Conservation (phyloP, 768 basidiomycete genomes). For the Russula sp. region DNA sequence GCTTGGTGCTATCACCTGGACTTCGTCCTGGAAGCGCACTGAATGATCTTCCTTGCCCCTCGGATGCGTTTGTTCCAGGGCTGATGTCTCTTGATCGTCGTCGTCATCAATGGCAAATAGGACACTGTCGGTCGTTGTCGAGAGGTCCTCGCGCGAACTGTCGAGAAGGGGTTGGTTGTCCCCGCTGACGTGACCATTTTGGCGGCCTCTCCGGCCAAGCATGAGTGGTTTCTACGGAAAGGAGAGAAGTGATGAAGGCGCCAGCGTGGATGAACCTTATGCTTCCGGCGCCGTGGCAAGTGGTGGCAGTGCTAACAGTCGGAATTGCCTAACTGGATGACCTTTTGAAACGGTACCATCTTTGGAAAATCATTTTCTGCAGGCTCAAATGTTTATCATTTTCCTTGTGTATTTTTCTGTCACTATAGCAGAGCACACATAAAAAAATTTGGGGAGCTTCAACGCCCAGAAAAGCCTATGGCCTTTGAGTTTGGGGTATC, state of each 20-base stretch:
- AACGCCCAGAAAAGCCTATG: no score
- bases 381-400: no score
- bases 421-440: no score
- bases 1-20: constrained; percentile 61
- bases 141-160: constrained; percentile 34
- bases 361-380: no score
- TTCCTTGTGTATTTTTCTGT: no score
- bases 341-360: no score
- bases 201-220: constrained; percentile 18
- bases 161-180: constrained; percentile 55
- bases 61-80: constrained; percentile 23
- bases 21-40: constrained; percentile 64
- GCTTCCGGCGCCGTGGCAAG: background rate
- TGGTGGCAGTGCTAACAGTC: background rate
- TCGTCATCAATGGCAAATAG: constrained; percentile 53
- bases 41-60: constrained; percentile 24
- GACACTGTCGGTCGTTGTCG: constrained; percentile 32
- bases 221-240: constrained; percentile 1
- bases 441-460: no score
- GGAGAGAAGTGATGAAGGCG: background rate
- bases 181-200: constrained; percentile 31
- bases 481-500: no score
- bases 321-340: no score
- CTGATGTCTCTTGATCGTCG: constrained; percentile 35
- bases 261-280: background rate